phyloP scores from a whole-genome alignment of 768 basidiomycete species.

The Phaffia australis region DNA sequence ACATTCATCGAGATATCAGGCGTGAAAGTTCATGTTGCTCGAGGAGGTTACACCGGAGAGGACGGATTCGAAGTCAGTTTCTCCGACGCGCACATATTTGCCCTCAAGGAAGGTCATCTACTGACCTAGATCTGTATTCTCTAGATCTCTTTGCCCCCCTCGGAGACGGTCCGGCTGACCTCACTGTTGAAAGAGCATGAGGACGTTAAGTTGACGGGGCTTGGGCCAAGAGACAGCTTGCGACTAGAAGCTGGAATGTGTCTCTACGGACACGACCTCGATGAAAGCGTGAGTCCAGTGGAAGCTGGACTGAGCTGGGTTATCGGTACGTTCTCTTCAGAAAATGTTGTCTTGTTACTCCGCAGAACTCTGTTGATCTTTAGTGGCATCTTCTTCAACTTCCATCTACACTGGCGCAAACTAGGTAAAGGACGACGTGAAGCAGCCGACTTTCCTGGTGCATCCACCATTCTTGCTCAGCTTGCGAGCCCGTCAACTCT shows the following conservation, averaged over 20 bases:
- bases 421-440: constrained; percentile 73
- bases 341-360: background rate
- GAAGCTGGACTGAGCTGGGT: constrained; percentile 91
- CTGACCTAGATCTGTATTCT: background rate
- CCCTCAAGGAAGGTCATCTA: constrained; percentile 44
- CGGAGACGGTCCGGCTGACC: constrained; percentile 60
- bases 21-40: constrained; percentile 52
- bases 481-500: constrained; percentile 56
- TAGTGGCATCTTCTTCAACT: background rate
- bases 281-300: constrained; percentile 72
- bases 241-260: constrained; percentile 95
- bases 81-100: constrained; percentile 94
- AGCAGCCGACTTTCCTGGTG: constrained; percentile 59
- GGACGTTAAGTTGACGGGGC: constrained; percentile 65
- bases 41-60: constrained; percentile 96
- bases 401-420: background rate
- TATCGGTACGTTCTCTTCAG: constrained; percentile 52
- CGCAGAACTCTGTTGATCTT: background rate
- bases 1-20: constrained; percentile 35
- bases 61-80: constrained; percentile 82
- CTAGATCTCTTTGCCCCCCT: constrained; percentile 74
- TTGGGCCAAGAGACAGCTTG: constrained; percentile 88
- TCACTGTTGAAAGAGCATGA: constrained; percentile 43
- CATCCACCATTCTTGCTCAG: constrained; percentile 58
- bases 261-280: constrained; percentile 85